These are phyloP conservation scores for Phialophora tarda DNA, from an alignment of 2,329 filamentous ascomycete genomes.

Conservation along the genomic window DNA sequence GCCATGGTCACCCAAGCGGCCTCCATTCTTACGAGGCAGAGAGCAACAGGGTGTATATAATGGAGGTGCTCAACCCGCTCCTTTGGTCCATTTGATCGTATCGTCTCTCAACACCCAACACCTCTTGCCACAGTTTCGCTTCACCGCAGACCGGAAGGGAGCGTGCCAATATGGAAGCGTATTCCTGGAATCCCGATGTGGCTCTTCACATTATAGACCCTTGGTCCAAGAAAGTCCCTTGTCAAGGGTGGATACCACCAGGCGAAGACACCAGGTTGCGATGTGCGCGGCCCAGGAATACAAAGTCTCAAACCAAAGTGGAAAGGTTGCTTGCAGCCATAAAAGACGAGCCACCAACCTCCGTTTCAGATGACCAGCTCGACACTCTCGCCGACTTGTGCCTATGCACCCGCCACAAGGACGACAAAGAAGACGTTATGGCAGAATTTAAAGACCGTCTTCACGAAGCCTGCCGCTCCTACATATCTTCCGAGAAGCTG, in stretches of 20 bases:
- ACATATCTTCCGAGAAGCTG: background rate
- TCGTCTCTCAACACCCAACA: background rate
- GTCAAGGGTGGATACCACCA: background rate
- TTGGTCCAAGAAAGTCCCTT: background rate
- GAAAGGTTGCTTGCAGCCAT: background rate
- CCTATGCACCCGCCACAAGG: background rate
- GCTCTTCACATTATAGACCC: background rate
- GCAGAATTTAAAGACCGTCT: background rate
- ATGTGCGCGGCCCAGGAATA: background rate
- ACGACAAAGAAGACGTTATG: background rate
- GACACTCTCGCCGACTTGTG: background rate
- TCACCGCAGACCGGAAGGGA: background rate
- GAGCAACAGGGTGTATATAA: background rate
- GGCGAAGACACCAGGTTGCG: background rate
- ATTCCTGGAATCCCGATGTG: background rate
- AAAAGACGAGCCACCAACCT: background rate
- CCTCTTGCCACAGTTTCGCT: background rate
- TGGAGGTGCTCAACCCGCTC: background rate
- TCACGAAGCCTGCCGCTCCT: background rate
- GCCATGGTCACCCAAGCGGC: background rate
- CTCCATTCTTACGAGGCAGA: background rate
- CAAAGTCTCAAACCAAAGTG: background rate
- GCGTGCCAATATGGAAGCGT: background rate
- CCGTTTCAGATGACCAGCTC: background rate
- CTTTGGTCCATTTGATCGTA: background rate